Evolutionary conservation across 768 basidiomycete genomes (phyloP), one percentile per base, ranked within the genome.

Genomic region (Cystofilobasidium capitatum): DNA sequence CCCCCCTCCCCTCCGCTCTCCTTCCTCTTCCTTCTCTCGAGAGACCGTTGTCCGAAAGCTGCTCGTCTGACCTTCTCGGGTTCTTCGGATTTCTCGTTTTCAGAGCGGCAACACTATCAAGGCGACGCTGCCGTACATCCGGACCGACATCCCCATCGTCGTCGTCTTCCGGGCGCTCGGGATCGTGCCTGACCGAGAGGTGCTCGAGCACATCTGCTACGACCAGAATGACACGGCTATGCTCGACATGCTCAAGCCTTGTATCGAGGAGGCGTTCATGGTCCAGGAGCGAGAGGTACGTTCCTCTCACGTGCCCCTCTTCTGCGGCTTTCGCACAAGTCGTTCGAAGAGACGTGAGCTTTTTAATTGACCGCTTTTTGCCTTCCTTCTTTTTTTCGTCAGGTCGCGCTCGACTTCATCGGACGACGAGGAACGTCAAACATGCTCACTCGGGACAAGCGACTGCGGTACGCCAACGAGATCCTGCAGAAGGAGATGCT

Each of bases 401-500:
- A 83, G 82, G 79, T 82, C 63, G 93, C 96, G 2, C 82, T 99
- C 60, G 96, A 98, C 78, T 97, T 94, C 78, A 97, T 99, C 73
- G 96, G 96, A 35, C 92, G 94, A 77, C 88, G 96, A 84, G 94
- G 93, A 57, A 93, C 92, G 20, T 91, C 91, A 0, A 89, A 89
- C 1, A 90, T 90, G 76, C 84, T 96, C 61, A 89, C 89, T 39
- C 84, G 88, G 57, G 93, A 96, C 73, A 86, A 89, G 65, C 91
- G 92, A 77, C 86, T 97, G 64, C 87, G 92, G 60, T 96, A 96
- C 73, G 96, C 96, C 0, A 90, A 93, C 75, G 96, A 98, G 77
- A 97, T 99, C 73, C 75, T 99, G 66, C 93, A 98, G 79, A 98
- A 97, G 79, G 94, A 98, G 79, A 93, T 98, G 88, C 76, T 99